Evolutionary conservation across 805 yeast genomes (phyloP), one percentile per base, ranked within the genome.

Genomic region (Teunomyces panamensis): DNA sequence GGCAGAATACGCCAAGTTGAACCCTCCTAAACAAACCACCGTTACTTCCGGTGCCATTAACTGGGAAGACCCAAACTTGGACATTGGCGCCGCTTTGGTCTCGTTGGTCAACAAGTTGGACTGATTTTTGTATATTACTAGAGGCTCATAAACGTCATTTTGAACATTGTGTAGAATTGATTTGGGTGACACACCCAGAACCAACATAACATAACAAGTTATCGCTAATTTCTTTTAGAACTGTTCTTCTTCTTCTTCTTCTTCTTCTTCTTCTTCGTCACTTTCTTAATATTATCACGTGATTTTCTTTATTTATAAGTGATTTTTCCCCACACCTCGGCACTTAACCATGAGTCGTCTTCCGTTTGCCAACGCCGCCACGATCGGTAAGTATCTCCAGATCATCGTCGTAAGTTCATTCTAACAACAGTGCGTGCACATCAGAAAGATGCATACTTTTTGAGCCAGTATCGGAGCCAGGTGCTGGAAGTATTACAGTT

Each of bases 21-120:
- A 73, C 58, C 69, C 73, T 48, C 74, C 74, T 56, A 75, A 75
- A 49, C 68, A 63, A 30, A 62, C 66, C 17, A 55, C 65, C 42
- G 55, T 64, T n/a, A 59, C 71, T 28, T 58, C 74, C 43, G 74
- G 78, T 45, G 78, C 80, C 46, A 67, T 84, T 56, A 79, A 91
- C 73, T 77, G 90, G 66, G 92, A 89, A 62, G 96, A 90, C 71
- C 94, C 96, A 56, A 86, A 90, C 74, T 80, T 89, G 68, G 98
- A 91, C 68, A 79, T 87, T 60, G 97, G 81, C 46, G 73, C 75
- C 55, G 86, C 81, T 43, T 80, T 86, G 59, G 77, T 84, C 64
- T 75, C 81, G 44, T 82, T 85, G 58, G 78, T 86, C 56, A 84
- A 80, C 58, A 78, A 80, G 43, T 39, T 30, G 43, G 33, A 39